Evolutionary conservation across 805 yeast genomes (phyloP), one percentile per base, ranked within the genome.

Genomic region (Candida berthetii): DNA sequence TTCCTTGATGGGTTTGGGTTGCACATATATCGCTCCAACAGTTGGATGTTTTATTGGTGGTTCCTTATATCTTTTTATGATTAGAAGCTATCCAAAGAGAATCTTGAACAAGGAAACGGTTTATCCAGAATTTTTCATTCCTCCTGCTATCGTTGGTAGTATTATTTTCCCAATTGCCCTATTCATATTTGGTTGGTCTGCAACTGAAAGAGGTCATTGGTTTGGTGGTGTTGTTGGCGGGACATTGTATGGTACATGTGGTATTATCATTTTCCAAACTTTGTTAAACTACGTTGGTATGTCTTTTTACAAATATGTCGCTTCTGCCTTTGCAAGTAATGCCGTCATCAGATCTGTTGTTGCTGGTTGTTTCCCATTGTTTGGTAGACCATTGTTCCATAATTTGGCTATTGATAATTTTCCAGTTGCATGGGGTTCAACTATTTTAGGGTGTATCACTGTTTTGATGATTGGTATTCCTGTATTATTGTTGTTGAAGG

Each of bases 361-460:
- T 50, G 90, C 84, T 39, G 84, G 81, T 3, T 73, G 73, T 1
- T 78, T 78, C 71, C 86, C 86, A 27, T 64, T 85, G 39, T 85
- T 85, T 57, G 86, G 86, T 0, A 63, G 71, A 8, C 76, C 71
- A 44, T 74, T 85, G 85, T 83, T 82, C 58, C 53, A 62, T 24
- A 72, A 71, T 42, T 68, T 85, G 70, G 66, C 70, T 2, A 68
- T 71, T 37, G 60, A 59, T 2, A 68, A 65, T 33, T 80, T 63
- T 52, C 83, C 84, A 2, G 68, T 71, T 32, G 66, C 69, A 38
- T 76, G 76, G 76, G 85, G 80, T 0, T 62, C 68, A 31, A 71
- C 78, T 4, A 55, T 78, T 24, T 55, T 78, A 31, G 85, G 76
- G 4, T 68, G 72, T 41, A 58, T 78, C 31, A 70, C 78, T 1